Evolutionary conservation across 176 grass and related monocot species (phyloP).

Genomic region (Aegilops speltoides): DNA sequence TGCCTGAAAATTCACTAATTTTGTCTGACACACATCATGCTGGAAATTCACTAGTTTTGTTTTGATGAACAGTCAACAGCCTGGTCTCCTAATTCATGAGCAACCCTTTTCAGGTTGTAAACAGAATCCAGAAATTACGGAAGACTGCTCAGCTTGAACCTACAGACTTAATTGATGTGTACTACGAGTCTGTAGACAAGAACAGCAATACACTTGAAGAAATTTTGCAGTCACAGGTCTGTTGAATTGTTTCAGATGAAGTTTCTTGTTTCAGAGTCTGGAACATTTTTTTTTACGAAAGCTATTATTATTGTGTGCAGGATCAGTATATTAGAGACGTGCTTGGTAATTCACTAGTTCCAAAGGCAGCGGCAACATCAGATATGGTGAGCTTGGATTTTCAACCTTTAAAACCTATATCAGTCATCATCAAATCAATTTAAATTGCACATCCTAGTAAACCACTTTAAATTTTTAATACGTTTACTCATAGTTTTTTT

Average conservation of each 20-base stretch:
- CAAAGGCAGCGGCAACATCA: conserved; percentile 50
- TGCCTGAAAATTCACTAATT: conserved; percentile 8
- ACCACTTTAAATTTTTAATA: conserved; percentile 4
- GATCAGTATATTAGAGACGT: conserved; percentile 76
- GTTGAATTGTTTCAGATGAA: background rate
- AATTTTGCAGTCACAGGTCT: conserved; percentile 80
- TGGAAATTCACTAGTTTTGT: background rate
- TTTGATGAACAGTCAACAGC: background rate
- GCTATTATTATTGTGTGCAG: conserved; percentile 43
- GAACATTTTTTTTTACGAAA: conserved; percentile 15
- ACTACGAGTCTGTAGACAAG: conserved; percentile 53
- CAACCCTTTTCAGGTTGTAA: conserved; percentile 72
- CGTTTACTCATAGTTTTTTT: background rate
- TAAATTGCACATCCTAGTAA: background rate
- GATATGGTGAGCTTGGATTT: conserved; percentile 60
- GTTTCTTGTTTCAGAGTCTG: conserved; percentile 17
- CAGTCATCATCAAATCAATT: background rate
- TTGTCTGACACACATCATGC: background rate
- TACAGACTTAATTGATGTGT: conserved; percentile 89
- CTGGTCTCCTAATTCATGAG: conserved; percentile 1
- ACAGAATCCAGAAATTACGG: conserved; percentile 91
- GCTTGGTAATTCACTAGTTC: conserved; percentile 68
- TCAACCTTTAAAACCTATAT: conserved; percentile 19
- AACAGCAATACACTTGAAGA: conserved; percentile 53
- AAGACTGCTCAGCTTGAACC: conserved; percentile 91